Evolutionary conservation across 1,284 basidiomycete species (phyloP), one percentile per base, ranked within the genome.

Genomic region (Marasmius tenuissimus): DNA sequence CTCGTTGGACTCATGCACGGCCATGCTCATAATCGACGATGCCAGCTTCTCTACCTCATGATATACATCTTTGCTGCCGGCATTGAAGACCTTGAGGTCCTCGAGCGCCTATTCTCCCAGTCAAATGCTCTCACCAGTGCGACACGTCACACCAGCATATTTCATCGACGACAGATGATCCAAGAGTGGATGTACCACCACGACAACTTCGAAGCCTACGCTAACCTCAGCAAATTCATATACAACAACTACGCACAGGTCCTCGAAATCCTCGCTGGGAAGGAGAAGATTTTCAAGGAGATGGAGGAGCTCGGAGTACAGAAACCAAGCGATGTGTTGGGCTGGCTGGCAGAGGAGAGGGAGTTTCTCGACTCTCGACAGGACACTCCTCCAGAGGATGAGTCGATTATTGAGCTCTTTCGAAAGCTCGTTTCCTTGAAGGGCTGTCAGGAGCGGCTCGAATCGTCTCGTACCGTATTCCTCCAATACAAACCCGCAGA

Each of bases 21-120:
- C 1, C 64, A 71, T 57, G 68, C 66, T 0, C 71, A 74, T 45
- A 62, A 65, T 12, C 64, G 68, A 10, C 50, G 62, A 9, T 71
- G 72, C 62, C 70, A 73, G 5, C 42, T 45, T 2, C 3, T 3
- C 14, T 60, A 56, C n/a, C 49, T 61, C 10, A 57, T 58, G 40
- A 48, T 57, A 2, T 66, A 66, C 20, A 52, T 62, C 37, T n/a
- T 50, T 6, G 61, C 57, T 8, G 45, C 52, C 16, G 69, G 69
- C 8, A 52, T 70, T n/a, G 69, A 71, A 54, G 66, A 67, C 45
- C 57, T 65, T 12, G 67, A 69, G 48, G 63, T 49, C 12, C 64
- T 62, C 50, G 67, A 71, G 51, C 61, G 61, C 20, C 51, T 64
- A 2, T 71, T 70, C 51, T 62, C 62, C 8, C 40, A 58, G 8